A percentile compares a stretch with the other conserved stretches of the same genome.
These are phyloP conservation scores for Aspergillus bombycis DNA, from an alignment of 2,329 filamentous ascomycete species.

Conservation along the genomic window DNA sequence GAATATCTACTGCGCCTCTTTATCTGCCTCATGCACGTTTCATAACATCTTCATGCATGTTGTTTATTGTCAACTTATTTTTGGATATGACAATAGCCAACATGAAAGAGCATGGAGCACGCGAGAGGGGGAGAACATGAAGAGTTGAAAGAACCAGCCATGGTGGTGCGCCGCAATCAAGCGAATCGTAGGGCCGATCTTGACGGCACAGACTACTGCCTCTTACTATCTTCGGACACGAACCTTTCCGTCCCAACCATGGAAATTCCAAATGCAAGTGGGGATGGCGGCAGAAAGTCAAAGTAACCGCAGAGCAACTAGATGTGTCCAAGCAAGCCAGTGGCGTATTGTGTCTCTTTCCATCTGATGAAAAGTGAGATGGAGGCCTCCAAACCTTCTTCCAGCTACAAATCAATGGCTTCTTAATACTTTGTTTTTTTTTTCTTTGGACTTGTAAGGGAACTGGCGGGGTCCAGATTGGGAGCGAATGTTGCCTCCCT, in stretches of 20 bases:
- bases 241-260: not conserved
- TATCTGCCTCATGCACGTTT: constrained; percentile 1
- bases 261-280: not conserved
- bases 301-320: not conserved
- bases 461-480: not conserved
- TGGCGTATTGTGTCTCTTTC: not conserved
- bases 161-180: not conserved
- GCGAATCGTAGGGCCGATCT: not conserved
- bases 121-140: not conserved
- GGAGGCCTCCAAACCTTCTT: not conserved
- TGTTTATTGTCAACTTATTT: constrained; percentile 6
- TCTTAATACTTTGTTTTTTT: not conserved
- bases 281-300: not conserved
- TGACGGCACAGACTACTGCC: not conserved
- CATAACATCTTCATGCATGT: not conserved
- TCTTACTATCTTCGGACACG: not conserved
- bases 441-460: not conserved
- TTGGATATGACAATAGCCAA: not conserved
- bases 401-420: not conserved
- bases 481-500: not conserved
- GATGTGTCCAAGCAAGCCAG: no score
- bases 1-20: constrained; percentile 2
- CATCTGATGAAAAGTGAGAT: not conserved
- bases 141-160: not conserved
- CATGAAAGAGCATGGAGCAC: not conserved